Evolutionary conservation across 495 filamentous ascomycete species (phyloP).

Genomic region (Penicillium crystallinum): DNA sequence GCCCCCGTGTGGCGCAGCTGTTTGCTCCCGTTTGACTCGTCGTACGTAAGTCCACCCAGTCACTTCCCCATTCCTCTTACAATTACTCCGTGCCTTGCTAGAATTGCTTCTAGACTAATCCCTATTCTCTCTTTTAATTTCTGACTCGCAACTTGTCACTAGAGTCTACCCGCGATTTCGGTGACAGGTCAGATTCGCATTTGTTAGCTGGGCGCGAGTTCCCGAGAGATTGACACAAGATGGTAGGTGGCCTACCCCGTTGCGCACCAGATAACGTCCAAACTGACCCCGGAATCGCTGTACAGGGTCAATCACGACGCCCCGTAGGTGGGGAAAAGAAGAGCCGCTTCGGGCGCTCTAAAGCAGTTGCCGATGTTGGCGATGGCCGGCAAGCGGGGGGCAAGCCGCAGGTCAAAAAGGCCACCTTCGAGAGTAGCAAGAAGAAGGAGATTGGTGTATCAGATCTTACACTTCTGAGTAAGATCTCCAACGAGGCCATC

Average conservation of each 20-base stretch:
- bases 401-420: slow-evolving; percentile 81
- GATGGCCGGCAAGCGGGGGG: slow-evolving; percentile 40
- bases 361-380: slow-evolving; percentile 42
- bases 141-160: not conserved
- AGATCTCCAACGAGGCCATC: slow-evolving; percentile 98
- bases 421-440: slow-evolving; percentile 89
- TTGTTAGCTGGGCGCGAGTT: slow-evolving; percentile 31
- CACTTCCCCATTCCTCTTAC: slow-evolving; percentile 12
- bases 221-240: slow-evolving; percentile 30
- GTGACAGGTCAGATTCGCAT: slow-evolving; percentile 26
- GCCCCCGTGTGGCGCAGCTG: slow-evolving; percentile 23
- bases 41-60: slow-evolving; percentile 24
- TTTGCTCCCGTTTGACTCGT: slow-evolving; percentile 23
- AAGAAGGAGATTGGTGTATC: slow-evolving; percentile 99
- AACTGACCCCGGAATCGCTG: slow-evolving; percentile 12
- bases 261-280: slow-evolving; percentile 7
- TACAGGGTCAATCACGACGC: slow-evolving; percentile 47
- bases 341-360: slow-evolving; percentile 45
- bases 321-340: slow-evolving; percentile 46
- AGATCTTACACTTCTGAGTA: slow-evolving; percentile 94
- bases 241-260: slow-evolving; percentile 24
- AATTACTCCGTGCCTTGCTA: not conserved
- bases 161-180: slow-evolving; percentile 7
- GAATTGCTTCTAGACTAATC: slow-evolving; percentile 6
- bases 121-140: slow-evolving; percentile 10